Base-by-base conservation (phyloP, 2,329 filamentous ascomycete species). In the Aspergillus sp. region DNA sequence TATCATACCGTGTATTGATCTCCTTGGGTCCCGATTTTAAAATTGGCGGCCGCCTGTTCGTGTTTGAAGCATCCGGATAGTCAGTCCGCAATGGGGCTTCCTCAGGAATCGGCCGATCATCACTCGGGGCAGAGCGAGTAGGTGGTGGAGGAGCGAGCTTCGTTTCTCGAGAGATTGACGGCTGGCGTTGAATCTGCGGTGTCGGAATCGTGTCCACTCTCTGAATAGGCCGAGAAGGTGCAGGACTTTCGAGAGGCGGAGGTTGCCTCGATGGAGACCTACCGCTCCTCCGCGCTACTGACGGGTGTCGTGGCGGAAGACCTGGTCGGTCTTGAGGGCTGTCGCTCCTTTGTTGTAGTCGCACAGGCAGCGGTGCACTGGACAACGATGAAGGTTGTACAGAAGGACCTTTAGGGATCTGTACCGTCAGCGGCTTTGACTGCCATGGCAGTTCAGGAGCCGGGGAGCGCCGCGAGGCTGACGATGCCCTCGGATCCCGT, bases 1-100 rank as follows among this genome's bases (percentile, higher is more conserved):
- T 90, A 62, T 98, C 95, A 64, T 96, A 95, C 66, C 91, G 92
- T 3, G 90, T 93, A 30, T 83, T 76, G 56, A 99, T 93, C 62
- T 93, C 89, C 51, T 82, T 83, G n/a, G 84, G 83, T 0, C 89
- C 88, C 42, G 86, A 82, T 65, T 87, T 89, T 64, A 90, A 86
- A 51, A 83, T 83, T 0, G 95, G 95, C 15, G 91, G 89, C 48
- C 92, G 85, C 49, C 95, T 86, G 69, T 97, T 99, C 2, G 91
- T 85, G 63, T 89, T 87, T 1, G 91, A 90, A 1, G 89, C 81
- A 74, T 99, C 93, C 0, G 95, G 95, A 70, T 90, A 97, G 49
- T 90, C 84, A 8, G 82, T 84, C 18, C 78, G 78, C 49, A 78
- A 73, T 11, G 80, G 72, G 1, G 81, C 71, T 41, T 85, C 82